Percentiles rank a stretch among this genome's conserved stretches.
These are phyloP conservation scores for Coccomyxa sp. DNA, from an alignment of 139 green algal genomes.

Conservation along the genomic window DNA sequence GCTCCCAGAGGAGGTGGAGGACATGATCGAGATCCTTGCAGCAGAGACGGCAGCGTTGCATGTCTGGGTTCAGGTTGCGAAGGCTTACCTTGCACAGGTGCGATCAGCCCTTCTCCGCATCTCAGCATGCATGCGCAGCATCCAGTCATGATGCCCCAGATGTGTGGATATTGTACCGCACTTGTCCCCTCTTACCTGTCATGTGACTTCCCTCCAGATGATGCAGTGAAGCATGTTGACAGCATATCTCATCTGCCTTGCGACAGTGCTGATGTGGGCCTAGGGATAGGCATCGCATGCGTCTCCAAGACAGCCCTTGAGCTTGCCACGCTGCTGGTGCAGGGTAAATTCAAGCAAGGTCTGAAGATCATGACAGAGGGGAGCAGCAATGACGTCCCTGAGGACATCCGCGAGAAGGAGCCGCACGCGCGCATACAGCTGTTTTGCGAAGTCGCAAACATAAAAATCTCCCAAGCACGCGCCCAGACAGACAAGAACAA, in stretches of 20 bases:
- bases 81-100: conserved; percentile 57
- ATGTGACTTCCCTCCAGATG: too few species aligned
- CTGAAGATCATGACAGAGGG: conserved; percentile 32
- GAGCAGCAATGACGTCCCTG: conserved; percentile 16
- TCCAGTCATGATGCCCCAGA: too few species aligned
- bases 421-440: conserved; percentile 69
- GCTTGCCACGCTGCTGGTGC: conserved; percentile 12
- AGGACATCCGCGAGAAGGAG: conserved; percentile 1
- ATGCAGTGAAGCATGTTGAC: too few species aligned
- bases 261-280: too few species aligned
- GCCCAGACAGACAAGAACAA: too few species aligned
- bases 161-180: too few species aligned
- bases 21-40: conserved; percentile 61
- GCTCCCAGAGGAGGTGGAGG: conserved; percentile 53
- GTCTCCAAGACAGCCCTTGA: background rate
- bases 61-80: conserved; percentile 68
- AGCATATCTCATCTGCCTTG: too few species aligned
- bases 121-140: background rate
- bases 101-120: background rate
- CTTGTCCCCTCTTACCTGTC: too few species aligned
- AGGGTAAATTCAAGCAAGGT: conserved; percentile 16
- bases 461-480: too few species aligned
- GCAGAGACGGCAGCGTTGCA: conserved; percentile 60
- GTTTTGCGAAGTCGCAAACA: conserved; percentile 61
- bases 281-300: too few species aligned